Percentiles rank a stretch among this genome's conserved stretches.
phyloP scores from a whole-genome alignment of 345 rosid genomes.

The Zanthoxylum bungeanum region DNA sequence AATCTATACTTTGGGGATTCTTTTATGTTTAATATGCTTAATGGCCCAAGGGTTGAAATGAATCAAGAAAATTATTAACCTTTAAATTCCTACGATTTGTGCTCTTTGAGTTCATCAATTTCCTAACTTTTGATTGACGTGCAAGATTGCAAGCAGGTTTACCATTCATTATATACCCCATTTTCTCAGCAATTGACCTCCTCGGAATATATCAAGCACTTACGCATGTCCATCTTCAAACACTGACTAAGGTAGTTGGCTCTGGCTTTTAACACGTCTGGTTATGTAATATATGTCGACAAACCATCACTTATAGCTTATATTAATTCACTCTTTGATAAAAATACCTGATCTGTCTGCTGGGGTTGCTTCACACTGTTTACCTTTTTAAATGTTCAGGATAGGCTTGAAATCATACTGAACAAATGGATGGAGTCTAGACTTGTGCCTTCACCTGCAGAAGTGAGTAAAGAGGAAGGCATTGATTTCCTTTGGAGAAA shows the following conservation, averaged over 20 bases:
- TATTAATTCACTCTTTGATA: neutral
- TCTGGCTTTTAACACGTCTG: slow-evolving; percentile 1
- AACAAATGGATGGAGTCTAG: slow-evolving; percentile 62
- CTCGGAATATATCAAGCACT: slow-evolving; percentile 85
- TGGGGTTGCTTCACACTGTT: neutral
- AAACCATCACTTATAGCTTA: neutral
- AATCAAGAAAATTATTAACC: neutral
- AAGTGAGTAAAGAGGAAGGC: slow-evolving; percentile 73
- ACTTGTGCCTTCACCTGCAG: slow-evolving; percentile 64
- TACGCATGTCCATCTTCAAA: slow-evolving; percentile 76
- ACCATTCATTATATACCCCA: slow-evolving; percentile 70
- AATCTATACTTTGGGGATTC: no score
- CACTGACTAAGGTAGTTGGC: slow-evolving; percentile 68
- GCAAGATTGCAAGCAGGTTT: slow-evolving; percentile 62
- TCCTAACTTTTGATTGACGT: slow-evolving; percentile 25
- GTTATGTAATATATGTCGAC: neutral
- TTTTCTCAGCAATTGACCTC: slow-evolving; percentile 77
- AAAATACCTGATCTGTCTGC: neutral
- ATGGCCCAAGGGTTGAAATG: neutral
- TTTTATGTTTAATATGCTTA: neutral
- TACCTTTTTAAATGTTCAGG: slow-evolving; percentile 39
- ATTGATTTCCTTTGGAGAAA: slow-evolving; percentile 52
- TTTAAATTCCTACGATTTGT: slow-evolving; percentile 6
- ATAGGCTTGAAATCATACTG: slow-evolving; percentile 75
- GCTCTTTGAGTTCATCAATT: slow-evolving; percentile 4